These are phyloP conservation scores for Nidula microcarpa DNA, from an alignment of 768 basidiomycete genomes.

Conservation along the genomic window DNA sequence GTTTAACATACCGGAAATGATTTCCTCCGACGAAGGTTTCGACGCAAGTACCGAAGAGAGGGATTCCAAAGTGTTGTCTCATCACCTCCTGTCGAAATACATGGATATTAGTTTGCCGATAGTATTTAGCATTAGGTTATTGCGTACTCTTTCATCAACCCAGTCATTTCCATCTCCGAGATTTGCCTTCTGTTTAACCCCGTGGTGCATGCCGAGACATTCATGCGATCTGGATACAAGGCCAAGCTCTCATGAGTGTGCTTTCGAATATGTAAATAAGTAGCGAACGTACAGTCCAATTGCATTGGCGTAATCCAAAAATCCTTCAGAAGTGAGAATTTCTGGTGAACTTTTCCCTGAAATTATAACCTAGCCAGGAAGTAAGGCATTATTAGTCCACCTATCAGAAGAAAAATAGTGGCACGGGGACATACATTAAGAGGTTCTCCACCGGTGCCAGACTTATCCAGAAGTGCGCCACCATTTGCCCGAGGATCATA, in stretches of 20 bases:
- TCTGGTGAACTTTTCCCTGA: constrained; percentile 48
- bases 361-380: constrained; percentile 43
- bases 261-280: constrained; percentile 2
- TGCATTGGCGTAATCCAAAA: constrained; percentile 49
- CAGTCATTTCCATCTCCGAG: constrained; percentile 69
- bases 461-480: constrained; percentile 18
- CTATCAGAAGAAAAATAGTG: neutral
- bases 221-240: constrained; percentile 36
- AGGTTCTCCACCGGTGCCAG: constrained; percentile 18
- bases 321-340: constrained; percentile 42
- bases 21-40: constrained; percentile 69
- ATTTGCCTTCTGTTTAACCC: constrained; percentile 54
- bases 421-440: constrained; percentile 27
- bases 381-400: neutral
- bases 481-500: constrained; percentile 14
- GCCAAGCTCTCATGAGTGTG: neutral
- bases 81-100: constrained; percentile 53
- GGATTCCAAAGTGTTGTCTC: constrained; percentile 64
- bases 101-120: neutral
- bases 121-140: neutral
- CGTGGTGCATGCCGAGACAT: constrained; percentile 63
- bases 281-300: constrained; percentile 46
- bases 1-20: constrained; percentile 46
- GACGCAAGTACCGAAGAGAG: constrained; percentile 64
- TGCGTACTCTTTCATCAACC: constrained; percentile 29